Conservation (phyloP, 164 flowering plant species). For the Paratinospora sagittata region DNA sequence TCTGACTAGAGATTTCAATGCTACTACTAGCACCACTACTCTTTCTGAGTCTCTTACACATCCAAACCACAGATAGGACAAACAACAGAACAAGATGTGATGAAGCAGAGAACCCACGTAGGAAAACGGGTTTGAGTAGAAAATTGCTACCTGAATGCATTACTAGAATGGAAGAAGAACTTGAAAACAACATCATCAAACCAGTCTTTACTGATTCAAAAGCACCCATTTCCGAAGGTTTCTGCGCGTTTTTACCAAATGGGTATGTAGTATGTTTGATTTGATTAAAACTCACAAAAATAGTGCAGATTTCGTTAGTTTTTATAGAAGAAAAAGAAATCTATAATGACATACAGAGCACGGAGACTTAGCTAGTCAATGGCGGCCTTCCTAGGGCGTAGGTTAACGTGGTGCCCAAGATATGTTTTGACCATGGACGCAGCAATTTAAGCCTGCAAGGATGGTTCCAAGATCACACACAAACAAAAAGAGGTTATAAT, state of each 20-base stretch:
- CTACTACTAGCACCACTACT: neutral
- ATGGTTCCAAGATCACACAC: neutral
- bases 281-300: too few relatives aligned
- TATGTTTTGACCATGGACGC: neutral
- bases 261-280: too few relatives aligned
- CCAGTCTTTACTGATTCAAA: constrained; percentile 7
- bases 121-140: constrained; percentile 39
- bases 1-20: constrained; percentile 19
- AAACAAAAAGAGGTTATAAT: neutral
- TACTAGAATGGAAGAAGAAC: constrained; percentile 2
- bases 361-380: neutral
- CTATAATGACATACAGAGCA: neutral
- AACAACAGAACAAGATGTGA: constrained; percentile 44
- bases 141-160: constrained; percentile 16
- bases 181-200: constrained; percentile 13
- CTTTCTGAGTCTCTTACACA: constrained; percentile 21
- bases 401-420: neutral
- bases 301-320: neutral
- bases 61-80: constrained; percentile 32
- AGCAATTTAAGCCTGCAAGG: neutral
- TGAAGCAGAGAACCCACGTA: constrained; percentile 43
- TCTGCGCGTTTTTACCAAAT: neutral
- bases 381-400: neutral
- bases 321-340: too few relatives aligned
- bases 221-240: constrained; percentile 20